These are phyloP conservation scores for Cercophora scortea DNA, from an alignment of 495 filamentous ascomycete genomes.

Conservation along the genomic window DNA sequence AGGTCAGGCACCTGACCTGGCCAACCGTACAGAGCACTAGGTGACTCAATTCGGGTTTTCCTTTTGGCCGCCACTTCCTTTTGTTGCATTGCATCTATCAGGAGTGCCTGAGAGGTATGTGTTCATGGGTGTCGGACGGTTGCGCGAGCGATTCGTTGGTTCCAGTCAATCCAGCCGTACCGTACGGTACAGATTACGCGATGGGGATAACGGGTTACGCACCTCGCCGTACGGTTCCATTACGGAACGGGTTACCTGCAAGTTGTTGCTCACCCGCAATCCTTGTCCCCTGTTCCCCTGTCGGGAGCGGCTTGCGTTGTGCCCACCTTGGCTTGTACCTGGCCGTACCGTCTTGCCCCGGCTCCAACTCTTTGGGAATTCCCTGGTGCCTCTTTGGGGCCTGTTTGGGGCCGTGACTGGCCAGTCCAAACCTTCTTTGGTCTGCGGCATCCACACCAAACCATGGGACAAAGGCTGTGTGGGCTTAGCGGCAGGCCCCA, in stretches of 20 bases:
- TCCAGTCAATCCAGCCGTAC: too few relatives aligned
- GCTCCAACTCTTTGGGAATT: neutral
- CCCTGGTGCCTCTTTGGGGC: constrained; percentile 4
- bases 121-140: too few relatives aligned
- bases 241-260: constrained; percentile 4
- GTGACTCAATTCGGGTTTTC: too few relatives aligned
- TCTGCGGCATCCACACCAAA: neutral
- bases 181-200: too few relatives aligned
- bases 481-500: constrained; percentile 11
- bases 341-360: constrained; percentile 10
- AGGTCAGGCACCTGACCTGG: too few relatives aligned
- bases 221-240: too few relatives aligned
- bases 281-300: constrained; percentile 25
- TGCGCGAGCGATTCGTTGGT: too few relatives aligned
- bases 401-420: constrained; percentile 3
- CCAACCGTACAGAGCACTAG: too few relatives aligned
- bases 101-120: too few relatives aligned
- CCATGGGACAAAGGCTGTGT: constrained; percentile 16
- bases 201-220: too few relatives aligned
- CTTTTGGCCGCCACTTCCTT: too few relatives aligned
- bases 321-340: constrained; percentile 13
- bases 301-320: constrained; percentile 8
- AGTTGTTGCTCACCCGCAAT: constrained; percentile 36
- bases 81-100: too few relatives aligned
- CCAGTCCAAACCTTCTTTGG: constrained; percentile 1